Percentiles rank a stretch among this genome's conserved stretches.
Evolutionary conservation across 768 basidiomycete species (phyloP).

Genomic region (Mycena maculata): DNA sequence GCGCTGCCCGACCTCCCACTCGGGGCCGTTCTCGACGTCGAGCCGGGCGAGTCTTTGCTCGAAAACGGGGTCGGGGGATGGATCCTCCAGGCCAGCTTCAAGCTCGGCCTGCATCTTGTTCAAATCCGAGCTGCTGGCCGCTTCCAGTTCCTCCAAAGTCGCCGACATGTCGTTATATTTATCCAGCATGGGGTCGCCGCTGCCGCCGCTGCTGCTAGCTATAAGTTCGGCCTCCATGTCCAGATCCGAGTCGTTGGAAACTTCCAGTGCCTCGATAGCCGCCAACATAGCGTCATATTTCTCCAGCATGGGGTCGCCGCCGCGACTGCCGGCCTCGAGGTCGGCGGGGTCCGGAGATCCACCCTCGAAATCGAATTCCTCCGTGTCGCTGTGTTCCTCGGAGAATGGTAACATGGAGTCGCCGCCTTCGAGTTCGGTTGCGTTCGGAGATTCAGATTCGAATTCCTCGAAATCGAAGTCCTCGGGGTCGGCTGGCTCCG

Average conservation of each 20-base stretch:
- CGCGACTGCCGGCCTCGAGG: neutral
- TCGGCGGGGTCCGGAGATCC: neutral
- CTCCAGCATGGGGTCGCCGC: neutral
- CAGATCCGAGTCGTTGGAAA: constrained; percentile 4
- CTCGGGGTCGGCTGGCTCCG: too few relatives aligned
- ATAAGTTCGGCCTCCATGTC: too few relatives aligned
- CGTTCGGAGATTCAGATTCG: too few relatives aligned
- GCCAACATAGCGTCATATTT: constrained; percentile 18
- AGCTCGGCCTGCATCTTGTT: too few relatives aligned
- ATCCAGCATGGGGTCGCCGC: too few relatives aligned
- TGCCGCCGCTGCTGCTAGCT: too few relatives aligned
- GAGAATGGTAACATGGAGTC: too few relatives aligned
- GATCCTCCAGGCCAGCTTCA: too few relatives aligned
- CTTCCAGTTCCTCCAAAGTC: neutral
- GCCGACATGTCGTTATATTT: neutral
- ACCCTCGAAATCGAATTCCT: neutral
- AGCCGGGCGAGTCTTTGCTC: neutral
- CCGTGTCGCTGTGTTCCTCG: too few relatives aligned
- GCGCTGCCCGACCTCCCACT: constrained; percentile 14
- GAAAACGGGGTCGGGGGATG: constrained; percentile 9
- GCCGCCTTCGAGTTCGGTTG: too few relatives aligned
- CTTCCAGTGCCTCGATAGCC: constrained; percentile 18
- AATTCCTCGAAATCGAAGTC: too few relatives aligned
- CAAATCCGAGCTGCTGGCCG: too few relatives aligned
- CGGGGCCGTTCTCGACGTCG: constrained; percentile 7